phyloP scores from a whole-genome alignment of 2,329 filamentous ascomycete genomes.

The Diplodia mutila region DNA sequence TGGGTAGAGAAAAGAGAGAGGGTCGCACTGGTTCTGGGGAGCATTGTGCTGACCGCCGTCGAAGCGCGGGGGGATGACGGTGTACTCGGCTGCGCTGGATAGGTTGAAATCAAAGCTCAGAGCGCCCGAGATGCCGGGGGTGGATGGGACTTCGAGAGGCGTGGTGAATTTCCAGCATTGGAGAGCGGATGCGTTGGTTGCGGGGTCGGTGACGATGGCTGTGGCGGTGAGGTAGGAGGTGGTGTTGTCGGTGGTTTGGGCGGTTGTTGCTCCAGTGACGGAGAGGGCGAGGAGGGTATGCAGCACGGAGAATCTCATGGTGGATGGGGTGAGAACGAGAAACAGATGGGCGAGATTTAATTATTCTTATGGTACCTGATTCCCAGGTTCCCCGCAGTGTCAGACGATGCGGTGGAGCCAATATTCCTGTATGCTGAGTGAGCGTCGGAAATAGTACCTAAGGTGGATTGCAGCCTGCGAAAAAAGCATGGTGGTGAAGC shows the following conservation, averaged over 20 bases:
- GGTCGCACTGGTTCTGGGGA: conserved; percentile 36
- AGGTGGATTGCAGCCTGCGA: background rate
- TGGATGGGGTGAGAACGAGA: too few relatives aligned
- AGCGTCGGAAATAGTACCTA: background rate
- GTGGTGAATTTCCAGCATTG: conserved; percentile 41
- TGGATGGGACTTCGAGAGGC: conserved; percentile 35
- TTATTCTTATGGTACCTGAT: background rate
- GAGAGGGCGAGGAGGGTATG: background rate
- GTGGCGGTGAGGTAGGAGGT: conserved; percentile 34
- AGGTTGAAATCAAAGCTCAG: conserved; percentile 28
- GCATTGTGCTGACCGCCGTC: conserved; percentile 41
- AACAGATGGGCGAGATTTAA: background rate
- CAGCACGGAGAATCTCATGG: background rate
- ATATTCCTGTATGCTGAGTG: background rate
- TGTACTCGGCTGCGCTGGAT: conserved; percentile 34
- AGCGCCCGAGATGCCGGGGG: conserved; percentile 36
- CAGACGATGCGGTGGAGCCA: background rate
- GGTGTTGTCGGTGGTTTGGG: conserved; percentile 14
- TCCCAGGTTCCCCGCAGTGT: background rate
- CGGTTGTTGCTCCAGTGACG: background rate
- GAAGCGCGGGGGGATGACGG: conserved; percentile 39
- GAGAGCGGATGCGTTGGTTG: conserved; percentile 37
- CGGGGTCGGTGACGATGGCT: conserved; percentile 37
- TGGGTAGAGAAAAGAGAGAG: too few relatives aligned
- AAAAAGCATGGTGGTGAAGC: background rate